Evolutionary conservation across 257 asterid species (phyloP), one percentile per base, ranked within the genome.

Genomic region (Solanum tacnaense): DNA sequence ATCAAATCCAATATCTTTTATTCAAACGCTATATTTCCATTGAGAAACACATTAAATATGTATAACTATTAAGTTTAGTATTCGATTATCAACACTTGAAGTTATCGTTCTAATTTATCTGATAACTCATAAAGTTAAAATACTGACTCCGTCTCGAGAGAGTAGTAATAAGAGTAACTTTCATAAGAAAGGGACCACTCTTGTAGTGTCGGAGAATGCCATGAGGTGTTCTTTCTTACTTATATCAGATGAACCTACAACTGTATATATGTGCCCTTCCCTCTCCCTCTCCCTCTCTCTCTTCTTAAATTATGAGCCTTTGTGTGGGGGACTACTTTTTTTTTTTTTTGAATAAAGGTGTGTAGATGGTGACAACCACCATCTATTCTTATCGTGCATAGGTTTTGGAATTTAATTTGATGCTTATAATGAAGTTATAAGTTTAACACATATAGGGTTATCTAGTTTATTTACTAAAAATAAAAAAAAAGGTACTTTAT

Each of bases 241-340:
- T 76, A 35, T 74, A 84, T 83, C 89, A 89, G 83, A 91, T 90
- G 74, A 88, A 56, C 83, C 78, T 78, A 71, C 81, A 88, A 72
- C 35, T 84, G 85, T 84, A 74, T 74, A 6, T 74, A 35, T 73
- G 46, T 78, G 79, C 78, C 81, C 85, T 35, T 62, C 38, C 34
- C 56, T 89, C 68, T 18, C 56, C 32, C 62, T 89, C 67, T 46
- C 65, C n/a, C 58, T 46, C 58, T 46, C 60, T 39, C 39, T 68
- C 90, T 88, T 58, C 72, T 84, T 89, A 52, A 92, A 90, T 89
- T 84, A 89, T 88, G 89, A 87, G 87, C 74, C 89, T 36, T 73
- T 56, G 93, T 56, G 92, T 89, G 94, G 94, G 95, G 96, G 94
- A 91, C 96, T 92, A 91, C 94, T 89, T 49, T 81, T 46, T 27